Conservation (phyloP, 2,329 filamentous ascomycete species). For the Penicillium expansum region DNA sequence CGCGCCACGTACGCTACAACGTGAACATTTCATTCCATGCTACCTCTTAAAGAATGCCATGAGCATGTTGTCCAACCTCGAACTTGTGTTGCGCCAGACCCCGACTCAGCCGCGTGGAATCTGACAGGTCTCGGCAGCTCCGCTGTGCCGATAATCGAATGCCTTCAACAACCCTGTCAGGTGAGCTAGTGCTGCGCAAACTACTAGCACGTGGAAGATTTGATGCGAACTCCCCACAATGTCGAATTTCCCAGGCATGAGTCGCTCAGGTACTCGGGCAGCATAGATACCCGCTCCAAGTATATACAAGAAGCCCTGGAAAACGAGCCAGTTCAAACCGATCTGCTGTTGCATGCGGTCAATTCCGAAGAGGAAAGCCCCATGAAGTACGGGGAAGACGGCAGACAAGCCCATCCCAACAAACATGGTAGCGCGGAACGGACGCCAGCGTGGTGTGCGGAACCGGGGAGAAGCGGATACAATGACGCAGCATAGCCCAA, state of each 20-base stretch:
- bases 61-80: conserved; percentile 25
- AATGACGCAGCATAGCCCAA: conserved; percentile 72
- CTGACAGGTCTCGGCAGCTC: conserved; percentile 53
- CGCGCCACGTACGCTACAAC: conserved; percentile 6
- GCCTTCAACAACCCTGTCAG: conserved; percentile 76
- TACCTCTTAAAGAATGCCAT: conserved; percentile 19
- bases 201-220: conserved; percentile 87
- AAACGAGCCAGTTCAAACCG: conserved; percentile 73
- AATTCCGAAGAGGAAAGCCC: conserved; percentile 65
- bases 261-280: conserved; percentile 77
- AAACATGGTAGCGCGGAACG: conserved; percentile 86
- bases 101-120: conserved; percentile 23
- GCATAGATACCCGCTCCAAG: conserved; percentile 83
- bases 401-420: conserved; percentile 81
- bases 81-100: conserved; percentile 7
- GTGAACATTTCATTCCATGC: conserved; percentile 19
- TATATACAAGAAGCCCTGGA: conserved; percentile 82
- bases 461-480: conserved; percentile 81
- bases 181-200: conserved; percentile 78
- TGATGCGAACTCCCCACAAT: conserved; percentile 93
- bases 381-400: conserved; percentile 78
- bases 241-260: conserved; percentile 75
- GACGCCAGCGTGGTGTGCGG: conserved; percentile 76
- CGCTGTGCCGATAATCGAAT: conserved; percentile 78
- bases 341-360: conserved; percentile 67